Percentiles rank a stretch among this genome's conserved stretches.
phyloP scores from a whole-genome alignment of 805 yeast species.

The Pichia occidentalis region DNA sequence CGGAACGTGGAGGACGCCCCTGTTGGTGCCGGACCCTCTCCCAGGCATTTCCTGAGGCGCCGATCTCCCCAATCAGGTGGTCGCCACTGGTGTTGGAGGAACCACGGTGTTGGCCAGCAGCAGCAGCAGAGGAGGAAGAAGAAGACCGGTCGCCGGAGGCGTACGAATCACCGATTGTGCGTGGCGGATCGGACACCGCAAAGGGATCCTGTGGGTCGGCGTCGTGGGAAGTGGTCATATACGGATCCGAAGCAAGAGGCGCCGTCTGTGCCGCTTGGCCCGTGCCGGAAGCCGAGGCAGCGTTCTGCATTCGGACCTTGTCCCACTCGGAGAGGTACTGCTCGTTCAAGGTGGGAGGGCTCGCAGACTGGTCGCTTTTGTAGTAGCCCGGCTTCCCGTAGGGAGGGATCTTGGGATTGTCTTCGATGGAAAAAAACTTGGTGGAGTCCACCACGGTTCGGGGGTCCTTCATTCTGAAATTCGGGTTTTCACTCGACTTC shows the following conservation, averaged over 20 bases:
- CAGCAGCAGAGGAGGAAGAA: too few species aligned
- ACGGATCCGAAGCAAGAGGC: background rate
- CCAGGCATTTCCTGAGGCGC: constrained; percentile 20
- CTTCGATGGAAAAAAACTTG: constrained; percentile 9
- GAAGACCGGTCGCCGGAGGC: background rate
- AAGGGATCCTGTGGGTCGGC: too few species aligned
- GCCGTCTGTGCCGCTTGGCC: background rate
- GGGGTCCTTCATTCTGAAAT: constrained; percentile 51
- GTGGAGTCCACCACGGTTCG: constrained; percentile 20
- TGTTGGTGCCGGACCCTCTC: constrained; percentile 19
- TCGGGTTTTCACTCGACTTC: constrained; percentile 45
- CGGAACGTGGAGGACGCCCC: too few species aligned
- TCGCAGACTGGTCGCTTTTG: constrained; percentile 1
- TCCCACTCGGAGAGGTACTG: constrained; percentile 17
- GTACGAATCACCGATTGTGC: constrained; percentile 8
- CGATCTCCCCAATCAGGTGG: background rate
- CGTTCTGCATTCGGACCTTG: constrained; percentile 14
- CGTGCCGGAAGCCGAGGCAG: background rate
- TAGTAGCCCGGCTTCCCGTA: constrained; percentile 14
- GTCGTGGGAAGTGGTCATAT: too few species aligned
- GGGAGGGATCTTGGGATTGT: constrained; percentile 6
- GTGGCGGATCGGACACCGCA: too few species aligned
- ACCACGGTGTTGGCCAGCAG: too few species aligned
- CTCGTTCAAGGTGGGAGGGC: constrained; percentile 3
- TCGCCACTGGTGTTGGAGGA: too few species aligned